Evolutionary conservation across 2,329 filamentous ascomycete genomes (phyloP).

Genomic region (Acephala macrosclerotiorum): DNA sequence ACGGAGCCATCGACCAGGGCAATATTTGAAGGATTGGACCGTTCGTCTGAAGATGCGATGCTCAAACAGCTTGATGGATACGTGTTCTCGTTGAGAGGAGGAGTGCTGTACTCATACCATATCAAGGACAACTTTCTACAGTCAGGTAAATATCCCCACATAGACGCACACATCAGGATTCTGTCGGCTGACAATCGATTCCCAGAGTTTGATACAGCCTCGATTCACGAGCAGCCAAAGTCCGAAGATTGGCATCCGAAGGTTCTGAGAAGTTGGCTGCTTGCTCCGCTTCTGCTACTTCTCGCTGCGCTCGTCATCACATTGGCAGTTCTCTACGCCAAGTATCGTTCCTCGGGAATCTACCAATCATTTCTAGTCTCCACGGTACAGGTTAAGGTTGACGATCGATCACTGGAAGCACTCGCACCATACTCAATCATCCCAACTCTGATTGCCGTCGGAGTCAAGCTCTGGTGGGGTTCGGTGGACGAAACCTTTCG

Average conservation of each 20-base stretch:
- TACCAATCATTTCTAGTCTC: slow-evolving; percentile 22
- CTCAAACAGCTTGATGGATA: slow-evolving; percentile 22
- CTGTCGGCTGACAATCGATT: not conserved
- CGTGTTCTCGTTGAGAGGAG: slow-evolving; percentile 22
- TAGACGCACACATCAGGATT: too few relatives aligned
- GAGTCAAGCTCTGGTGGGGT: slow-evolving; percentile 29
- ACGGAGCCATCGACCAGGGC: slow-evolving; percentile 19
- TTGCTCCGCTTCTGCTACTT: slow-evolving; percentile 10
- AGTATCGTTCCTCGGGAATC: slow-evolving; percentile 20
- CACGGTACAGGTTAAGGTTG: not conserved
- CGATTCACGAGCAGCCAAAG: not conserved
- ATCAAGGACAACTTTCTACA: slow-evolving; percentile 14
- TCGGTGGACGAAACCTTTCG: slow-evolving; percentile 24
- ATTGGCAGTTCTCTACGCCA: slow-evolving; percentile 17
- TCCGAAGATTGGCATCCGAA: slow-evolving; percentile 22
- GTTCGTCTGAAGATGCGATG: slow-evolving; percentile 21
- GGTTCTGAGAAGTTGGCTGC: slow-evolving; percentile 15
- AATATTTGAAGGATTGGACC: slow-evolving; percentile 29
- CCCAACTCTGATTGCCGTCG: slow-evolving; percentile 28
- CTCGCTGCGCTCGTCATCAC: slow-evolving; percentile 14
- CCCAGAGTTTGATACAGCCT: not conserved
- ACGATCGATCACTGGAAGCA: slow-evolving; percentile 17
- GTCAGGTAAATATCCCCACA: slow-evolving; percentile 15
- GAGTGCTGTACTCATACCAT: slow-evolving; percentile 23
- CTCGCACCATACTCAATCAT: slow-evolving; percentile 30